Percentiles rank a stretch among this genome's conserved stretches.
Conservation (phyloP, 2,329 filamentous ascomycete species). For the Trichophyton schoenleinii region DNA sequence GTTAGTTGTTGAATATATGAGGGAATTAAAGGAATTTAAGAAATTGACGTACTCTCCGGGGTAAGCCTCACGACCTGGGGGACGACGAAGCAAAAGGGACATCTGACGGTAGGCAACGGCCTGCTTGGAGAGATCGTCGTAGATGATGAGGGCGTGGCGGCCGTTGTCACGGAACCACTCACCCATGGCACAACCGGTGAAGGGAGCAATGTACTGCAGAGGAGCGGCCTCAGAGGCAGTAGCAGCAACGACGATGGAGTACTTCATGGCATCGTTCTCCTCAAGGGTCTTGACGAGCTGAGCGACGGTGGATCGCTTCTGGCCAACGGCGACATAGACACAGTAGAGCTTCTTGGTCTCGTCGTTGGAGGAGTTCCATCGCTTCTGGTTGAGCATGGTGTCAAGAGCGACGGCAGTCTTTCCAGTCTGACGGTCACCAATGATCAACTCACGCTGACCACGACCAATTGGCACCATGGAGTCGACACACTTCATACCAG, state of each 20-base stretch:
- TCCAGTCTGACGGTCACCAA: conserved; percentile 99
- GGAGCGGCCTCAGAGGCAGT: conserved; percentile 95
- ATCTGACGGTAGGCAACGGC: conserved; percentile 97
- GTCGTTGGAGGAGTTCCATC: conserved; percentile 79
- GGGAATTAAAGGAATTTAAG: neutral
- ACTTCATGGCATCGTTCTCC: conserved; percentile 99
- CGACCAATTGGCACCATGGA: conserved; percentile 99
- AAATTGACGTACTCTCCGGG: conserved; percentile 59
- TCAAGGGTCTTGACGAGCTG: conserved; percentile 99
- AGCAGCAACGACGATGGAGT: conserved; percentile 83
- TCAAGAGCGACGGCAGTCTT: conserved; percentile 98
- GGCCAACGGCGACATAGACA: conserved; percentile 95
- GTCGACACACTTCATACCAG: conserved; percentile 97
- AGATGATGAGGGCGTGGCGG: conserved; percentile 81
- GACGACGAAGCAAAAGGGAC: conserved; percentile 94
- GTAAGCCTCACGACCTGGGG: conserved; percentile 97
- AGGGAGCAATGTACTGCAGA: conserved; percentile 86
- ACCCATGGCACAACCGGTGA: conserved; percentile 56
- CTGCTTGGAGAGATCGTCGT: conserved; percentile 95
- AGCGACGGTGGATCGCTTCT: conserved; percentile 98
- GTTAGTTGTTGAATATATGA: conserved; percentile 7
- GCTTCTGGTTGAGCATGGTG: conserved; percentile 97
- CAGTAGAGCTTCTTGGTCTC: conserved; percentile 99
- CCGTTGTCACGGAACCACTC: conserved; percentile 75
- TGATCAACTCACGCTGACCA: conserved; percentile 99